Evolutionary conservation across 2,329 filamentous ascomycete species (phyloP).

Genomic region (Myriosclerotinia curreyana): DNA sequence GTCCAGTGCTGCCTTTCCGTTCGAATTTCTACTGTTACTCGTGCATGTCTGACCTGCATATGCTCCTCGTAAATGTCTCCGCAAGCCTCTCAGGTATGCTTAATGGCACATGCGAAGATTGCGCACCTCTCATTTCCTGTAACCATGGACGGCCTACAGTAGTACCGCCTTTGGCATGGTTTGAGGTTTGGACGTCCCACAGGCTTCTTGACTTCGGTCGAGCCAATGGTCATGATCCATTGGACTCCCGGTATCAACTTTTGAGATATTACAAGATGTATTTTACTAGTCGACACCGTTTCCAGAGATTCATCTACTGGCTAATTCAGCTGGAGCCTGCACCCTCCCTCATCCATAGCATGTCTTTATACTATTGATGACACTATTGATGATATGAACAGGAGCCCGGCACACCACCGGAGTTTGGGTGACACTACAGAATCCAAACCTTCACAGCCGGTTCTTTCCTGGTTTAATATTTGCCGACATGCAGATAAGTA

Average conservation of each 20-base stretch:
- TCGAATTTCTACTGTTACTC: conserved; percentile 10
- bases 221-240: background rate
- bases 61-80: conserved; percentile 10
- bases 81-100: conserved; percentile 5
- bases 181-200: background rate
- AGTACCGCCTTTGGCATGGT: background rate
- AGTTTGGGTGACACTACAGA: background rate
- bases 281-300: background rate
- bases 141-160: background rate
- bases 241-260: background rate
- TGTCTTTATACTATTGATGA: background rate
- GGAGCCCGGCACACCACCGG: background rate
- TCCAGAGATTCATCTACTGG: background rate
- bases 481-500: conserved; percentile 10
- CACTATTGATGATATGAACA: background rate
- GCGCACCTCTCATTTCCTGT: conserved; percentile 22
- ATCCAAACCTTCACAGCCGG: background rate
- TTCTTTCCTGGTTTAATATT: background rate
- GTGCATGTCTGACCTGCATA: conserved; percentile 20
- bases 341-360: background rate
- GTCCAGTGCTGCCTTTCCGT: conserved; percentile 2
- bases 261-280: background rate
- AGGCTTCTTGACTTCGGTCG: background rate
- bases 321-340: background rate
- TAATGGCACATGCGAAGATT: conserved; percentile 14